Conservation (phyloP, 352 stramenopile species). For the Phytophthora meadii region DNA sequence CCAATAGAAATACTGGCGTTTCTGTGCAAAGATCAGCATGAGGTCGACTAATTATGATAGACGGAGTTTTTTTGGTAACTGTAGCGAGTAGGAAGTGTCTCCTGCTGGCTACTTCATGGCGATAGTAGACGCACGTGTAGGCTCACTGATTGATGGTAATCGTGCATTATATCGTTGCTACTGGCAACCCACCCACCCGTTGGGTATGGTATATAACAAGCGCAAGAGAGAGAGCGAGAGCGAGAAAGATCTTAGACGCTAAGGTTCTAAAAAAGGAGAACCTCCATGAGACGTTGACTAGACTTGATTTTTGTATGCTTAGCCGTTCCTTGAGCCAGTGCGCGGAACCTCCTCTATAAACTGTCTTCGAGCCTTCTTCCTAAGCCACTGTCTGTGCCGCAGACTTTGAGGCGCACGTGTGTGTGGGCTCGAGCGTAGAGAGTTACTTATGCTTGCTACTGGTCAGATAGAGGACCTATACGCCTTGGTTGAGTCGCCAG, state of each 20-base stretch:
- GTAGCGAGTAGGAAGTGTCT: conserved; percentile 8
- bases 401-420: background rate
- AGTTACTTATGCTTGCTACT: conserved; percentile 5
- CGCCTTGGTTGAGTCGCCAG: background rate
- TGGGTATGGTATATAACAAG: no score
- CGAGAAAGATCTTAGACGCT: conserved; percentile 1
- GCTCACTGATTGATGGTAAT: background rate
- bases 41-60: conserved; percentile 15
- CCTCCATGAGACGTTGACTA: background rate
- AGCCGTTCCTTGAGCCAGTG: conserved; percentile 14
- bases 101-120: conserved; percentile 8
- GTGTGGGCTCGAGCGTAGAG: conserved; percentile 9
- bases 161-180: background rate
- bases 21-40: conserved; percentile 10
- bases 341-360: background rate
- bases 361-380: background rate
- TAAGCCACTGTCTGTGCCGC: background rate
- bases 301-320: conserved; percentile 12
- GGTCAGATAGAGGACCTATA: conserved; percentile 4
- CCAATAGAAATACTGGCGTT: conserved; percentile 1
- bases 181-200: no score
- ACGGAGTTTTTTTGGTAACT: background rate
- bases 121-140: conserved; percentile 3
- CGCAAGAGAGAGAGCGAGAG: conserved; percentile 12
- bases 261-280: conserved; percentile 27